Evolutionary conservation across 108 stramenopile species (phyloP).

Genomic region (Epithemia pelagica): DNA sequence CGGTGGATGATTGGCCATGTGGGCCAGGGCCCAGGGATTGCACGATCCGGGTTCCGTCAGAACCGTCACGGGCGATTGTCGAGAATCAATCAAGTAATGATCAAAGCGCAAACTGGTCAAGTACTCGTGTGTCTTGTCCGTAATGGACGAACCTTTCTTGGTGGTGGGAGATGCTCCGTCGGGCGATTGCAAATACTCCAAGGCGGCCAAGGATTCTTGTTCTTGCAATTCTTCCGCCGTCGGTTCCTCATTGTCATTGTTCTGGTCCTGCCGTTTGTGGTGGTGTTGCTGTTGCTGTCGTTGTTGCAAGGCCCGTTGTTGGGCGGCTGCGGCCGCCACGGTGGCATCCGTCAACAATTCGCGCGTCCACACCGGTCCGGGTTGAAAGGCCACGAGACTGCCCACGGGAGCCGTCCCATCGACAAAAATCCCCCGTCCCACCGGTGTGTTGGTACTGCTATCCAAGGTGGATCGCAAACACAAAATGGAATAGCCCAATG

Average conservation of each 20-base stretch:
- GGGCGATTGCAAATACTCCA: conserved; percentile 8
- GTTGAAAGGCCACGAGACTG: conserved; percentile 71
- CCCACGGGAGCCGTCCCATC: conserved; percentile 75
- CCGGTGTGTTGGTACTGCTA: background rate
- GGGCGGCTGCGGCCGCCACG: background rate
- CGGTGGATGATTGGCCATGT: conserved; percentile 80
- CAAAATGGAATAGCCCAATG: conserved; percentile 39
- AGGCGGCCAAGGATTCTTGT: background rate
- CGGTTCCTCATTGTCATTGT: background rate
- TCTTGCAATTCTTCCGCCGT: conserved; percentile 10
- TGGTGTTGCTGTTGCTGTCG: background rate
- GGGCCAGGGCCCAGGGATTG: conserved; percentile 72
- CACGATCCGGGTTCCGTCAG: conserved; percentile 24
- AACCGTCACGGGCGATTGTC: conserved; percentile 72
- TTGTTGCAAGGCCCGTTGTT: background rate
- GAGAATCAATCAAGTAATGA: conserved; percentile 73
- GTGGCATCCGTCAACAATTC: conserved; percentile 36
- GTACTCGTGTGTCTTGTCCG: conserved; percentile 50
- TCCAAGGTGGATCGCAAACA: conserved; percentile 53
- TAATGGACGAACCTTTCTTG: too few species aligned
- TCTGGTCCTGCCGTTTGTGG: background rate
- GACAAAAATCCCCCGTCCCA: conserved; percentile 71
- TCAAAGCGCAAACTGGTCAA: conserved; percentile 65
- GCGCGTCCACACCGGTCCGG: conserved; percentile 74
- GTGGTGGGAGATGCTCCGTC: conserved; percentile 45